Base-by-base conservation (phyloP, 148 eudicot genomes). In the Limonium bicolor region DNA sequence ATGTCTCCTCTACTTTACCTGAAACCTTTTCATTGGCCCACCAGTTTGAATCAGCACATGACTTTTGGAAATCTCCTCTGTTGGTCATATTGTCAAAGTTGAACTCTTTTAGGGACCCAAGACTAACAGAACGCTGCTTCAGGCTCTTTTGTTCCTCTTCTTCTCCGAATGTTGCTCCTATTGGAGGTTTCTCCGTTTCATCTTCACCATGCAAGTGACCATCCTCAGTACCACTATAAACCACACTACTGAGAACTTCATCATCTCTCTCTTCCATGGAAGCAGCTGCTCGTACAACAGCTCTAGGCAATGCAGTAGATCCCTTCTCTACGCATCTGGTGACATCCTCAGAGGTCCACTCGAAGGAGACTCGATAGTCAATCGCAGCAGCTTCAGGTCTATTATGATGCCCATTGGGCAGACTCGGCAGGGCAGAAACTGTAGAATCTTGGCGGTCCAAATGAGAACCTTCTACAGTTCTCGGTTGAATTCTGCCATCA, bases 101-200 rank as follows among this genome's bases (percentile, higher is more conserved):
- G 63, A 92, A 92, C 47, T 92, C 99, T 53, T 85, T 92, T 27
- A 64, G 49, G 7, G 95, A 76, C 35, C 95, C 88, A 6, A 85
- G 82, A 27, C 93, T 70, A 17, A 65, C 63, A 8, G 94, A 80
- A 14, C 80, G 68, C 13, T 73, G 87, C 67, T 68, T 85, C 41
- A 67, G 77, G 50, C 64, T 69, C 30, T 63, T 48, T 26, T 63
- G 69, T 35, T 65, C 87, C 48, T 54, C 80, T 42, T 73, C 88
- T n/a, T 45, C 54, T 5, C 65, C 68, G n/a, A n/a, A n/a, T n/a
- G n/a, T n/a, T 8, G 19, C 48, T 43, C 20, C 5, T 28, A 25
- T 41, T 31, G 37, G 57, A 28, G 70, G 60, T 50, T 48, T 63
- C 33, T 53, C 61, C 11, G 29, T 20, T 41, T 47, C 32, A 12